These are phyloP conservation scores for Boletus sp. DNA, from an alignment of 768 basidiomycete genomes.

Conservation along the genomic window DNA sequence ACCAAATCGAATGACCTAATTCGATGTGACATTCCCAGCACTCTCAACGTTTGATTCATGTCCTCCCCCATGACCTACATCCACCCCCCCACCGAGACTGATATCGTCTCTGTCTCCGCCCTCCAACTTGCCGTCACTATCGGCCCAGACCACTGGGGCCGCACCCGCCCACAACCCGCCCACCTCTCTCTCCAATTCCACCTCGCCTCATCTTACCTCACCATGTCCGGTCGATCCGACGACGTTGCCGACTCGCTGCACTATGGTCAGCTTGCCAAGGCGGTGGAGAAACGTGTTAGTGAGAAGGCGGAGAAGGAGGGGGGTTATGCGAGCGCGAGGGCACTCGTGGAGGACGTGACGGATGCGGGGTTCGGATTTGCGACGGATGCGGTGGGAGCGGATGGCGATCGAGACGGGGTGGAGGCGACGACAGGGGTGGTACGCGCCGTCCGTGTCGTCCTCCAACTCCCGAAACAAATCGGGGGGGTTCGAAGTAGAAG, in stretches of 20 bases:
- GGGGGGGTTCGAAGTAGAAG: conserved; percentile 40
- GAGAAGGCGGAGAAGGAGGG: conserved; percentile 8
- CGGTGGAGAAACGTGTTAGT: conserved; percentile 33
- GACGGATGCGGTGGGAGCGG: conserved; percentile 28
- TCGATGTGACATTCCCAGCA: background rate
- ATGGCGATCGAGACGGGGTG: background rate
- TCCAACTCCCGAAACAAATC: conserved; percentile 48
- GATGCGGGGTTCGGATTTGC: conserved; percentile 39
- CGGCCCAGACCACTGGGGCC: conserved; percentile 54
- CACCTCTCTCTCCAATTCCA: conserved; percentile 46
- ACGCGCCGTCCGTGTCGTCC: conserved; percentile 40
- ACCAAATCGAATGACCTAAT: too few relatives aligned
- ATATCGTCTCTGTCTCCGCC: conserved; percentile 45
- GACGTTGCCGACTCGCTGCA: conserved; percentile 57
- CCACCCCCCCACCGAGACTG: conserved; percentile 19
- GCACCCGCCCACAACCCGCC: conserved; percentile 48
- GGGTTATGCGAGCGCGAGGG: conserved; percentile 30
- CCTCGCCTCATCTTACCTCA: conserved; percentile 41
- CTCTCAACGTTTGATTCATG: background rate
- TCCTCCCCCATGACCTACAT: background rate
- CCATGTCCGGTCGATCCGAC: conserved; percentile 46
- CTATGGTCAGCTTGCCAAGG: conserved; percentile 62
- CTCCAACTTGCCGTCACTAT: conserved; percentile 42
- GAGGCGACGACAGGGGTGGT: background rate
- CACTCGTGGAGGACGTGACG: conserved; percentile 37